phyloP scores from a whole-genome alignment of 139 green algal species.

The Chlorella sp. region DNA sequence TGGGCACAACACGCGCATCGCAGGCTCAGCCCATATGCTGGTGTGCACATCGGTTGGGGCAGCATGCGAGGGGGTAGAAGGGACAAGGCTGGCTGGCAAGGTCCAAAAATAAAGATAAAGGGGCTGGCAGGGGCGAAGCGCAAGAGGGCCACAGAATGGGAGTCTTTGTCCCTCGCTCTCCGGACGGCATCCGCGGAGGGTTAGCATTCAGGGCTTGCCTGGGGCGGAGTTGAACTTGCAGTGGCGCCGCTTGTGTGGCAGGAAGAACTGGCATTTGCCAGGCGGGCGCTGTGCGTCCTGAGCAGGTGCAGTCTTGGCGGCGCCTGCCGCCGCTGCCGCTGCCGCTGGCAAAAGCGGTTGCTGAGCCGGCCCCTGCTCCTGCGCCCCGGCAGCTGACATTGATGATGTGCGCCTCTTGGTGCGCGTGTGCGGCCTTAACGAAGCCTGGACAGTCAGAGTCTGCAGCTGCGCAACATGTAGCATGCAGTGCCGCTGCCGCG shows the following conservation, averaged over 20 bases:
- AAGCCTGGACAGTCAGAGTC: background rate
- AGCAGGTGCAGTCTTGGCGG: background rate
- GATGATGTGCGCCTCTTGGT: too few relatives aligned
- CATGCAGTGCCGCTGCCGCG: background rate
- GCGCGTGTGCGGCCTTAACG: too few relatives aligned
- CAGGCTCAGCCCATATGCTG: too few relatives aligned
- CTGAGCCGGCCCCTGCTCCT: background rate
- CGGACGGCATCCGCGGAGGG: too few relatives aligned
- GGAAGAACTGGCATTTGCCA: slow-evolving; percentile 37
- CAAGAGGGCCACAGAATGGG: background rate
- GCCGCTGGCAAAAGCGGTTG: background rate
- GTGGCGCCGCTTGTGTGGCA: slow-evolving; percentile 32
- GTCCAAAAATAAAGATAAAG: too few relatives aligned
- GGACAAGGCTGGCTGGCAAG: too few relatives aligned
- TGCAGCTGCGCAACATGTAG: background rate
- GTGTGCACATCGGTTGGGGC: background rate
- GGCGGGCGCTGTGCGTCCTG: background rate
- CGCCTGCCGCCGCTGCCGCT: background rate
- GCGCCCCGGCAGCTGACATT: background rate
- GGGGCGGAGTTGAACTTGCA: slow-evolving; percentile 40
- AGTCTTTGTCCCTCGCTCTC: too few relatives aligned
- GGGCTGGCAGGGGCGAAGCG: too few relatives aligned
- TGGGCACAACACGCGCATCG: too few relatives aligned
- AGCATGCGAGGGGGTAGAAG: background rate
- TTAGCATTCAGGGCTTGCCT: background rate